Conservation (phyloP, 2,329 filamentous ascomycete species). For the Septoria petroselini region DNA sequence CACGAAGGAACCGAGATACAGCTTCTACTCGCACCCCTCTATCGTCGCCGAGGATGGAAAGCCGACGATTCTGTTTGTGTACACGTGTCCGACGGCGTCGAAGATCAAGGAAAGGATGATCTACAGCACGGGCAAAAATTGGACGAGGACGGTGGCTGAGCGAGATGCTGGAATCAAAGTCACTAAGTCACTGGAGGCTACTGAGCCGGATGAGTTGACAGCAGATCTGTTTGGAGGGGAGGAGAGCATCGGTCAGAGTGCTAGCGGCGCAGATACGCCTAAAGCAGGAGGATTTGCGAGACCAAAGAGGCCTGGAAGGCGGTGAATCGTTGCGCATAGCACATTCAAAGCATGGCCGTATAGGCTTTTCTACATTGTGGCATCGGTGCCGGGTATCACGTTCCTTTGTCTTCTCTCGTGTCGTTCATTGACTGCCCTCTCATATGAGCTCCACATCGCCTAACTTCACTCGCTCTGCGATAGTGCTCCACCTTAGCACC, state of each 20-base stretch:
- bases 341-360: not conserved
- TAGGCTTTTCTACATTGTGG: not conserved
- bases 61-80: conserved; percentile 69
- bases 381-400: conserved; percentile 11
- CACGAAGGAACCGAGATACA: conserved; percentile 67
- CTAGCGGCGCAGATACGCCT: conserved; percentile 58
- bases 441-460: conserved; percentile 66
- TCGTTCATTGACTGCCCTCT: conserved; percentile 17
- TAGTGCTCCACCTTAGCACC: conserved; percentile 59
- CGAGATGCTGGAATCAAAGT: conserved; percentile 62
- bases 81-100: conserved; percentile 69
- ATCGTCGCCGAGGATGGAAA: conserved; percentile 44
- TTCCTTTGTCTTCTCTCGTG: not conserved
- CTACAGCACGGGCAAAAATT: conserved; percentile 61
- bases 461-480: conserved; percentile 65
- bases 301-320: conserved; percentile 73
- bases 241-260: conserved; percentile 50
- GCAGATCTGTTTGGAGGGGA: conserved; percentile 54
- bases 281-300: conserved; percentile 66
- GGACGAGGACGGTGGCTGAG: conserved; percentile 63
- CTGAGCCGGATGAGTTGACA: conserved; percentile 66
- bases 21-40: conserved; percentile 68
- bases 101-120: conserved; percentile 84
- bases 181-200: conserved; percentile 66
- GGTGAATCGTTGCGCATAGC: conserved; percentile 29